Percentiles rank a stretch among this genome's conserved stretches.
These are phyloP conservation scores for Rhodomyrtus psidioides DNA, from an alignment of 441 rosid species.

Conservation along the genomic window DNA sequence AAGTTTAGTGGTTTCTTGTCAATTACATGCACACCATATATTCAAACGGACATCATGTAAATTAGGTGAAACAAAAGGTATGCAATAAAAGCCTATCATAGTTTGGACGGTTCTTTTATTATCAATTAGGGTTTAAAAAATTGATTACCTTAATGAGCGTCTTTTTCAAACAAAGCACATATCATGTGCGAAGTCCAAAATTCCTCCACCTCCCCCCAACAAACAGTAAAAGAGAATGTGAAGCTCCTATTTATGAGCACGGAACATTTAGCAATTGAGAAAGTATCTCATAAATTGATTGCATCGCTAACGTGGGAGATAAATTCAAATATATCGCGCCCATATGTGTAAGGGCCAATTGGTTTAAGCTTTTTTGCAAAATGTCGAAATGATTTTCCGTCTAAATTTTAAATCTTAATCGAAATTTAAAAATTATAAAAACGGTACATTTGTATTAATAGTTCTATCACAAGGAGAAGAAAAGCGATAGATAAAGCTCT, in stretches of 20 bases:
- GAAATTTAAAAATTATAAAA: no score
- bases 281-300: neutral
- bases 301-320: no score
- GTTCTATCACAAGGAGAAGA: neutral
- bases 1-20: neutral
- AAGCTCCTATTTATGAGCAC: no score
- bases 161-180: neutral
- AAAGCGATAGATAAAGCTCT: neutral
- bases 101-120: neutral
- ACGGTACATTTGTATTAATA: neutral
- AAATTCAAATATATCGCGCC: no score
- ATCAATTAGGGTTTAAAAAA: neutral
- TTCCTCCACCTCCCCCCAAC: no score
- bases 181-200: neutral
- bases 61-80: neutral
- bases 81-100: neutral
- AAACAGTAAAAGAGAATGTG: neutral
- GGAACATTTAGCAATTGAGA: neutral
- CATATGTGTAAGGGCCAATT: no score
- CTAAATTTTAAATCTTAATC: no score
- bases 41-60: neutral
- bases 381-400: no score
- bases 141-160: neutral
- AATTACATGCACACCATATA: neutral
- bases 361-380: neutral